These are phyloP conservation scores for Mycena polygramma DNA, from an alignment of 768 basidiomycete species.

Conservation along the genomic window DNA sequence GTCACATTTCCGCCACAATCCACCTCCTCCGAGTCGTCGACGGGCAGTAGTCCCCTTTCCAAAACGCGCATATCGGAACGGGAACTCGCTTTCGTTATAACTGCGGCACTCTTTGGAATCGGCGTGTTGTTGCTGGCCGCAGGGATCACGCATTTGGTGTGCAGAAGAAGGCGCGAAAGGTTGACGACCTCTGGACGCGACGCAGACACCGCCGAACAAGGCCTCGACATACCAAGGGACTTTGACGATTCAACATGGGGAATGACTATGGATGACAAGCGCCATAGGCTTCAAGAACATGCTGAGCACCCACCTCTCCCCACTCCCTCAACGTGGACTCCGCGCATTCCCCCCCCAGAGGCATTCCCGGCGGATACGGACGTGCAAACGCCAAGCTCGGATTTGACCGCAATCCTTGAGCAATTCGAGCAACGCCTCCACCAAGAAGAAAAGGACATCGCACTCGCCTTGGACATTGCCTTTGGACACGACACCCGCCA, in stretches of 20 bases:
- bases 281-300: conserved; percentile 15
- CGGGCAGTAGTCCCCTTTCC: background rate
- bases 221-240: conserved; percentile 14
- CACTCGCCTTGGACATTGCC: conserved; percentile 41
- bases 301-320: conserved; percentile 6
- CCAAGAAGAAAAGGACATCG: conserved; percentile 47
- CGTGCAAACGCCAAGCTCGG: conserved; percentile 20
- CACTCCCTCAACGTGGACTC: background rate
- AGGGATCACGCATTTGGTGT: conserved; percentile 20
- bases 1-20: conserved; percentile 7
- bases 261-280: conserved; percentile 17
- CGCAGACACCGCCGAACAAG: conserved; percentile 26
- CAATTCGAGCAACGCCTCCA: conserved; percentile 42
- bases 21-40: background rate
- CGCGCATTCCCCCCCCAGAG: conserved; percentile 13
- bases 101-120: conserved; percentile 29
- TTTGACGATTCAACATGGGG: conserved; percentile 36
- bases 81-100: conserved; percentile 36
- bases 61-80: conserved; percentile 21
- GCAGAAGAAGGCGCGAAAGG: conserved; percentile 19
- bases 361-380: background rate
- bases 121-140: conserved; percentile 27
- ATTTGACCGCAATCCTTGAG: conserved; percentile 31
- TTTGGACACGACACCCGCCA: conserved; percentile 28
- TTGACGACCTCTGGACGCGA: background rate